Evolutionary conservation across 768 basidiomycete genomes (phyloP).

Genomic region (Amanita jacksonii): DNA sequence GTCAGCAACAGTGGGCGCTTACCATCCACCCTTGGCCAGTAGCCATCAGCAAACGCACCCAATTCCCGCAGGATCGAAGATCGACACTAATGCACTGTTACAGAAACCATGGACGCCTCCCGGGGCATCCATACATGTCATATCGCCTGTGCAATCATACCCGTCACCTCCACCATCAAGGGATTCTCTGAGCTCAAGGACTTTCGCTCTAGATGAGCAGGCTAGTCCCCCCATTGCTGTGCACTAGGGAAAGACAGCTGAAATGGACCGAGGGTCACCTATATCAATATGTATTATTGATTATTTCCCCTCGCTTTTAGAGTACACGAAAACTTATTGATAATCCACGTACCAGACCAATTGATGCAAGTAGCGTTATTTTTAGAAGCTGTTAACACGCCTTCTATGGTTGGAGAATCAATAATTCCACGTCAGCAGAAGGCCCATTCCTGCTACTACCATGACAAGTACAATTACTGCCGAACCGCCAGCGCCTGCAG

Average conservation of each 20-base stretch:
- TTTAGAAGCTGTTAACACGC: no score
- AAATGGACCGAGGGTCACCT: no score
- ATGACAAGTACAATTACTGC: background rate
- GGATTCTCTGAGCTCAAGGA: slow-evolving; percentile 24
- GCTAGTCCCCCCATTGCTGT: background rate
- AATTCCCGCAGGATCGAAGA: slow-evolving; percentile 4
- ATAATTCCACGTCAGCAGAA: background rate
- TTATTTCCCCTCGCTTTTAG: background rate
- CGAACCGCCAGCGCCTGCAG: background rate
- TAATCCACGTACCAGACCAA: no score
- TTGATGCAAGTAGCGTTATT: no score
- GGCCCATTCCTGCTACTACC: background rate
- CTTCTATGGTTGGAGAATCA: background rate
- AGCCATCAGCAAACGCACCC: slow-evolving; percentile 9
- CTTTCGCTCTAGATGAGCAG: slow-evolving; percentile 12
- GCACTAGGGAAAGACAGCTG: no score
- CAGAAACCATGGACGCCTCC: slow-evolving; percentile 14
- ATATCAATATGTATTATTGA: slow-evolving; percentile 3
- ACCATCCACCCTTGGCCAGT: slow-evolving; percentile 12
- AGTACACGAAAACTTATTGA: no score
- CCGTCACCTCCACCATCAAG: slow-evolving; percentile 38
- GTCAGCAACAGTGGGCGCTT: slow-evolving; percentile 13
- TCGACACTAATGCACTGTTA: slow-evolving; percentile 1
- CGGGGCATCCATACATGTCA: slow-evolving; percentile 12
- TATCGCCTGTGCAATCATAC: slow-evolving; percentile 31